These are phyloP conservation scores for Theobroma cacao DNA, from an alignment of 345 rosid species.

Conservation along the genomic window DNA sequence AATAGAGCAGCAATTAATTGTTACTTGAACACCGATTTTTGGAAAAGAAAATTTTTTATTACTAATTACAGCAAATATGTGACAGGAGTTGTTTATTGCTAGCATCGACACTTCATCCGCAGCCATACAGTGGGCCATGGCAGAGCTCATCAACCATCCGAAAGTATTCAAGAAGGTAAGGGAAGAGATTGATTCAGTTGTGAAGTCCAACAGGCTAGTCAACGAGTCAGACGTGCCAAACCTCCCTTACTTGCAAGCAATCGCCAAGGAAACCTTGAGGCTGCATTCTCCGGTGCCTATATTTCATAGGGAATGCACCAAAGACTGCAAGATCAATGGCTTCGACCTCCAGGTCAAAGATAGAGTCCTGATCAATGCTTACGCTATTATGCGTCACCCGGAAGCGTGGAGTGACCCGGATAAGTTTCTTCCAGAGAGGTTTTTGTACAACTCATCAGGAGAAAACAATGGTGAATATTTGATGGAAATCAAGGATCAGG, in stretches of 20 bases:
- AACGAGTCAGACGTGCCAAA: constrained; percentile 35
- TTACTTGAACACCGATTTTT: background rate
- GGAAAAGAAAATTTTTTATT: background rate
- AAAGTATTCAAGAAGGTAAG: constrained; percentile 30
- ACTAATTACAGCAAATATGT: background rate
- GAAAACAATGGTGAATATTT: constrained; percentile 25
- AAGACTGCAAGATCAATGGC: constrained; percentile 35
- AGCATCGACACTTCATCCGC: constrained; percentile 43
- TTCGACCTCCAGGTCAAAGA: constrained; percentile 30
- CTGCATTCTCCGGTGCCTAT: constrained; percentile 46
- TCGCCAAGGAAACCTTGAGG: constrained; percentile 35
- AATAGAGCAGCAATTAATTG: background rate
- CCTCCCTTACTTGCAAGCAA: constrained; percentile 46
- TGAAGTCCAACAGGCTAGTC: constrained; percentile 26
- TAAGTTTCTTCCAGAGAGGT: constrained; percentile 35
- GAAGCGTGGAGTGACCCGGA: constrained; percentile 36
- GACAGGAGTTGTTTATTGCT: constrained; percentile 38
- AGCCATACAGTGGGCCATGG: constrained; percentile 58
- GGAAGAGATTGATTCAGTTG: constrained; percentile 37
- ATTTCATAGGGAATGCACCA: constrained; percentile 41
- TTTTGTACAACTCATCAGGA: constrained; percentile 16
- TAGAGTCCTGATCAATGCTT: constrained; percentile 36
- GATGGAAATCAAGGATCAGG: constrained; percentile 21
- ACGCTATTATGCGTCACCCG: constrained; percentile 45
- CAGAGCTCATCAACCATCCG: constrained; percentile 43